A percentile compares a stretch with the other conserved stretches of the same genome.
Conservation (phyloP, 768 basidiomycete genomes). For the Lepiota venenata region DNA sequence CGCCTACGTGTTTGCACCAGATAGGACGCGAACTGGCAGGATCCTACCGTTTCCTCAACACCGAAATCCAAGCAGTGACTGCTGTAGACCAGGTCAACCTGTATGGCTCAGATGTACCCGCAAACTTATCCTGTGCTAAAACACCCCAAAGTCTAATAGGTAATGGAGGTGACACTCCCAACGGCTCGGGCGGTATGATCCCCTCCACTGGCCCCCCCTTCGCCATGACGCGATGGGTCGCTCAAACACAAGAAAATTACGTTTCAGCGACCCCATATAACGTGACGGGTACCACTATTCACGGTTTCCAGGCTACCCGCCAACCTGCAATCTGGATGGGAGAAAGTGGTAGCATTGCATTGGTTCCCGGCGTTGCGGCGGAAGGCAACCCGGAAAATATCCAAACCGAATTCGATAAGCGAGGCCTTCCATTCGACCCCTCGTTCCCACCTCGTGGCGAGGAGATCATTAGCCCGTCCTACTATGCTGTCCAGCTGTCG, state of each 20-base stretch:
- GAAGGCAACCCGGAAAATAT: slow-evolving; percentile 24
- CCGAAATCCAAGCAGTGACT: slow-evolving; percentile 18
- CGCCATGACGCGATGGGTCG: slow-evolving; percentile 85
- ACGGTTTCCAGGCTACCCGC: slow-evolving; percentile 78
- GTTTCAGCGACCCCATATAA: slow-evolving; percentile 74
- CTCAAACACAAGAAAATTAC: slow-evolving; percentile 74
- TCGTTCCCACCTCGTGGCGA: slow-evolving; percentile 33
- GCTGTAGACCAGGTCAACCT: slow-evolving; percentile 28
- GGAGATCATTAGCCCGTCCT: slow-evolving; percentile 54
- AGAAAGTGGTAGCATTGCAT: slow-evolving; percentile 60
- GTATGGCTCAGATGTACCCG: slow-evolving; percentile 14
- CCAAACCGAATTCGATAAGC: slow-evolving; percentile 50
- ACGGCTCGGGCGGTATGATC: slow-evolving; percentile 76
- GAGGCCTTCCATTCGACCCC: slow-evolving; percentile 40
- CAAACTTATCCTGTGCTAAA: neutral
- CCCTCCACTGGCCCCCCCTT: slow-evolving; percentile 76
- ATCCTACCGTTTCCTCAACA: slow-evolving; percentile 9
- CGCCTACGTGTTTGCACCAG: slow-evolving; percentile 6
- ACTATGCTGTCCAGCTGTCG: slow-evolving; percentile 55
- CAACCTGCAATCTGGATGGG: slow-evolving; percentile 93
- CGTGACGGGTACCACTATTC: slow-evolving; percentile 33
- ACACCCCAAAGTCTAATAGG: slow-evolving; percentile 50
- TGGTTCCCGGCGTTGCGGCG: slow-evolving; percentile 52
- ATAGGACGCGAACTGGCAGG: slow-evolving; percentile 2
- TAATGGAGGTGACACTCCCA: slow-evolving; percentile 68